Conservation (phyloP, 768 basidiomycete genomes). For the Leccinellum luteum region DNA sequence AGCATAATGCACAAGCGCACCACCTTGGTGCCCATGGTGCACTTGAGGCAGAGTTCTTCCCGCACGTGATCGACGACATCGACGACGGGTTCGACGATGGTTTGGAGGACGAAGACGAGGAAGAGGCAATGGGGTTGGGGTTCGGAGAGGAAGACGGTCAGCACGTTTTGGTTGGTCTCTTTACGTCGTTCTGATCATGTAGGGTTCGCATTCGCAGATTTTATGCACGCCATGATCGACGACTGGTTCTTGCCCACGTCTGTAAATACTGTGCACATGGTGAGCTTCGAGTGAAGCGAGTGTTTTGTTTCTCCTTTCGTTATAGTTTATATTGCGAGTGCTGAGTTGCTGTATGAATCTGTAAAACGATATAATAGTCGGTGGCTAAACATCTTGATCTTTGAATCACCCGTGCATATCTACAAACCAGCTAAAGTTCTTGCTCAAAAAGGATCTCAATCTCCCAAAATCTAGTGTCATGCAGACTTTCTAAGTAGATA, state of each 20-base stretch:
- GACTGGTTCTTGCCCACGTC: constrained; percentile 19
- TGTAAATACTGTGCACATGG: constrained; percentile 24
- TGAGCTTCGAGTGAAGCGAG: constrained; percentile 20
- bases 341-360: not conserved
- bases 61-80: constrained; percentile 5
- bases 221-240: constrained; percentile 14
- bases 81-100: constrained; percentile 9
- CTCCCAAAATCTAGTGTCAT: not conserved
- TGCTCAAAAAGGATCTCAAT: not conserved
- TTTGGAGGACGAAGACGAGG: constrained; percentile 20
- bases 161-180: not conserved
- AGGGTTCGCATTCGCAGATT: constrained; percentile 7
- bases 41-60: constrained; percentile 1
- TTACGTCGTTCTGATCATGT: constrained; percentile 2
- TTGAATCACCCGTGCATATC: not conserved
- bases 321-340: not conserved
- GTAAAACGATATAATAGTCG: not conserved
- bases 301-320: not conserved
- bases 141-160: constrained; percentile 11
- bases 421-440: not conserved
- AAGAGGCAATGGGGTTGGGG: constrained; percentile 1
- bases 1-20: not conserved
- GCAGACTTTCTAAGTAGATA: not conserved
- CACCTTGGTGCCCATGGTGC: not conserved
- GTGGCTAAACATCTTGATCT: not conserved